Base-by-base conservation (phyloP, 345 rosid genomes). In the Lepidium didymum region DNA sequence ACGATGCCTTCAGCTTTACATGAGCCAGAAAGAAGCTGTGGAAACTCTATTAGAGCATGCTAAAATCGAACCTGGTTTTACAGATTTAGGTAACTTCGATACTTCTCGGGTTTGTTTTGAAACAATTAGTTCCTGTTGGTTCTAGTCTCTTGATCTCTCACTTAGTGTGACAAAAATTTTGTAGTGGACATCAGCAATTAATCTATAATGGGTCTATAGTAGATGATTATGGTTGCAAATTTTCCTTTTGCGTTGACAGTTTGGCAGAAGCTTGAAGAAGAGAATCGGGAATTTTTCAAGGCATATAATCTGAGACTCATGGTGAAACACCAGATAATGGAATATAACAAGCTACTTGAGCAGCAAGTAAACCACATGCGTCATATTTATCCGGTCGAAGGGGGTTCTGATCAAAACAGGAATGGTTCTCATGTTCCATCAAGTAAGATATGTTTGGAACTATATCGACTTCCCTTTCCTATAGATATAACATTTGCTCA, bases 191-290 rank as follows among this genome's bases (percentile, higher is more conserved):
- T 16, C 8, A 56, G 45, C 3, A 14, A 27, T 15, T 44, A 0
- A 15, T 43, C 11, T 27, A 6, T 0, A 4, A 43, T 62, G 16
- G 2, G 34, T 18, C n/a, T 37, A 5, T 27, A 1, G 16, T 64
- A 23, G 43, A 29, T 56, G 14, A 10, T 38, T 18, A 11, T 13
- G 18, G 8, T 58, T 8, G 51, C 59, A 38, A 38, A 15, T 50
- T 40, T 56, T 50, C 2, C 15, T 51, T 70, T 6, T 42, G 67
- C 52, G 23, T 74, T 78, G 47, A 44, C 79, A 93, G 98, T 93
- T 75, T 93, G 98, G 98, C 86, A 90, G 83, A 90, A 87, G 84
- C 98, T 93, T 62, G 97, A 93, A 78, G 97, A 93, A 80, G 92
- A 90, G 79, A 93, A 93, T 77, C 74, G 73, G 6, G 97, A 90